Conservation (phyloP, 2,329 filamentous ascomycete species). For the Cryphonectria japonica region DNA sequence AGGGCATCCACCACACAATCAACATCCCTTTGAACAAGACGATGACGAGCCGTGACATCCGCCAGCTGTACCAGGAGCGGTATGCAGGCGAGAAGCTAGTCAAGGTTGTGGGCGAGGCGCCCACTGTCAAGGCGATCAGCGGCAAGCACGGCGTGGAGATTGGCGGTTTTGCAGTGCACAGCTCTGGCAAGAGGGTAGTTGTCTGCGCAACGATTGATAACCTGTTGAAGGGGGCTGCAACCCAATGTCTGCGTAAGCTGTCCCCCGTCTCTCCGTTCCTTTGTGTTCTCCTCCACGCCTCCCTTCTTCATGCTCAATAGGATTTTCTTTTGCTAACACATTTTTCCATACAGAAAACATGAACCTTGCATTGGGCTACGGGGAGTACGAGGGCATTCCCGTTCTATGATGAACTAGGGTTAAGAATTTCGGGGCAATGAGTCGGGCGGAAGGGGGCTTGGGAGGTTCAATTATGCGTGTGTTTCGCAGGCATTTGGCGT, state of each 20-base stretch:
- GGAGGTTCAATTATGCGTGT: not conserved
- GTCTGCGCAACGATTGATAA: slow-evolving; percentile 94
- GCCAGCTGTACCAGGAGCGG: slow-evolving; percentile 92
- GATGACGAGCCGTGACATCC: slow-evolving; percentile 90
- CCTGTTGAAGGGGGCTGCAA: slow-evolving; percentile 88
- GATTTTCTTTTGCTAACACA: slow-evolving; percentile 9
- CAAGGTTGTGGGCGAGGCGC: slow-evolving; percentile 87
- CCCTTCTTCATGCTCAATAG: not conserved
- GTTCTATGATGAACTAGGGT: slow-evolving; percentile 40
- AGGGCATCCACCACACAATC: slow-evolving; percentile 91
- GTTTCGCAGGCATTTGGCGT: slow-evolving; percentile 26
- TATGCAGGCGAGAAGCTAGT: slow-evolving; percentile 96
- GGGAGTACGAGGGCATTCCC: slow-evolving; percentile 87
- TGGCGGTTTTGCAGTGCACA: slow-evolving; percentile 90
- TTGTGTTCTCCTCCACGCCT: slow-evolving; percentile 20
- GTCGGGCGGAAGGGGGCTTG: not conserved
- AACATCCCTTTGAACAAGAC: slow-evolving; percentile 83
- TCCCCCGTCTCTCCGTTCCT: too few relatives aligned
- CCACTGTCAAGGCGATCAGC: slow-evolving; percentile 81
- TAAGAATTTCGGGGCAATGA: not conserved
- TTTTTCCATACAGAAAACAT: slow-evolving; percentile 71
- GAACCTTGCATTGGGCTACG: slow-evolving; percentile 88
- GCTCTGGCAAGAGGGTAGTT: slow-evolving; percentile 87
- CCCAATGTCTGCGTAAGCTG: slow-evolving; percentile 84
- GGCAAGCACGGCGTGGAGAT: slow-evolving; percentile 90